These are phyloP conservation scores for Entelexis paramagnoliae DNA, from an alignment of 1,139 yeast species.

Conservation along the genomic window DNA sequence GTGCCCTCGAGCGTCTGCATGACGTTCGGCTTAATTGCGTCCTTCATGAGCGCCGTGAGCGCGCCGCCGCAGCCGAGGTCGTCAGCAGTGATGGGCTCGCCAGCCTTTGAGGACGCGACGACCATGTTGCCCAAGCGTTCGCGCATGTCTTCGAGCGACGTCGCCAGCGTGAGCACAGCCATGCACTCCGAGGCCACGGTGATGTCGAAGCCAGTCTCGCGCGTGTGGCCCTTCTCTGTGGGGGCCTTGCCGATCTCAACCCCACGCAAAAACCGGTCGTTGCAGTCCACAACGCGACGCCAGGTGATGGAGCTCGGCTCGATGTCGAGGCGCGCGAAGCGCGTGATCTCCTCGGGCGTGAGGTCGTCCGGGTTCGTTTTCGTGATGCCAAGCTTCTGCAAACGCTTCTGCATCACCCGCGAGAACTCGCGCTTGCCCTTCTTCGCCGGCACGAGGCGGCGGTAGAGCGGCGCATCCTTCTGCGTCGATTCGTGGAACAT, in stretches of 20 bases:
- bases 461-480: constrained; percentile 75
- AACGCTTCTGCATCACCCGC: constrained; percentile 64
- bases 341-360: constrained; percentile 64
- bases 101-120: constrained; percentile 69
- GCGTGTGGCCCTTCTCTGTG: constrained; percentile 80
- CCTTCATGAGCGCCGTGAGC: constrained; percentile 85
- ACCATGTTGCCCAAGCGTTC: constrained; percentile 86
- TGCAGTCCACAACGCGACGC: constrained; percentile 95
- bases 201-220: constrained; percentile 91
- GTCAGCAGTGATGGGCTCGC: constrained; percentile 89
- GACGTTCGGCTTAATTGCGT: constrained; percentile 91
- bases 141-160: constrained; percentile 76
- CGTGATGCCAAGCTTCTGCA: constrained; percentile 68
- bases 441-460: constrained; percentile 81
- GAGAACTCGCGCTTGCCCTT: constrained; percentile 76
- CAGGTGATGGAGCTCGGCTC: constrained; percentile 92
- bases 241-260: constrained; percentile 89
- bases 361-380: constrained; percentile 77
- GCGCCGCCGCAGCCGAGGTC: constrained; percentile 98
- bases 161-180: constrained; percentile 92
- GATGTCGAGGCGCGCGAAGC: constrained; percentile 78
- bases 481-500: constrained; percentile 94
- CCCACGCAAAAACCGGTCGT: constrained; percentile 85
- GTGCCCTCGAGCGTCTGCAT: constrained; percentile 99
- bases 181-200: constrained; percentile 96